These are phyloP conservation scores for Vicia faba DNA, from an alignment of 306 rosid genomes.

Conservation along the genomic window DNA sequence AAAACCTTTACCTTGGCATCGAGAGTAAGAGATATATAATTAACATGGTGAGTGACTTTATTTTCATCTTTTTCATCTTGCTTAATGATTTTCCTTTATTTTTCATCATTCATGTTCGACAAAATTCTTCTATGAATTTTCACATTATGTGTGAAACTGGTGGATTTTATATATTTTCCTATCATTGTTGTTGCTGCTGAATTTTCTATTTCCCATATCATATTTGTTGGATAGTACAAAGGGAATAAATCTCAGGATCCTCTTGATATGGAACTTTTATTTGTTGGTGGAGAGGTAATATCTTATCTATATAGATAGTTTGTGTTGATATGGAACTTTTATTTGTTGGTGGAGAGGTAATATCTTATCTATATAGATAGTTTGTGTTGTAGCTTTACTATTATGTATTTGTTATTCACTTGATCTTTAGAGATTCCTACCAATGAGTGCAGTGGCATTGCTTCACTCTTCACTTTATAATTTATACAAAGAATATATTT, in stretches of 20 bases:
- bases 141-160: too few relatives aligned
- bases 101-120: too few relatives aligned
- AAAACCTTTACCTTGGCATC: too few relatives aligned
- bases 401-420: not conserved
- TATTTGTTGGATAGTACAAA: constrained; percentile 54
- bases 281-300: too few relatives aligned
- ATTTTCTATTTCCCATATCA: constrained; percentile 18
- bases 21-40: too few relatives aligned
- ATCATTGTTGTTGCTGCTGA: constrained; percentile 7
- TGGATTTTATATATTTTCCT: not conserved
- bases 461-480: not conserved
- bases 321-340: constrained; percentile 86
- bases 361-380: constrained; percentile 9
- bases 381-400: constrained; percentile 23
- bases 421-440: constrained; percentile 26
- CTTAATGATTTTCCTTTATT: too few relatives aligned
- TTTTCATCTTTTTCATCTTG: too few relatives aligned
- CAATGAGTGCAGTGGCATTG: constrained; percentile 24
- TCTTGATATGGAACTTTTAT: too few relatives aligned
- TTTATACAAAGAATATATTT: too few relatives aligned
- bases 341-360: constrained; percentile 85
- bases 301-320: too few relatives aligned
- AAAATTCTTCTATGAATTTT: too few relatives aligned
- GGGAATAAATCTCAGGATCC: constrained; percentile 53
- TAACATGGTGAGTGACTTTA: too few relatives aligned